Evolutionary conservation across 371 early-diverging fungal species (phyloP), one percentile per base, ranked within the genome.

Genomic region (Rhizopus microsporus): DNA sequence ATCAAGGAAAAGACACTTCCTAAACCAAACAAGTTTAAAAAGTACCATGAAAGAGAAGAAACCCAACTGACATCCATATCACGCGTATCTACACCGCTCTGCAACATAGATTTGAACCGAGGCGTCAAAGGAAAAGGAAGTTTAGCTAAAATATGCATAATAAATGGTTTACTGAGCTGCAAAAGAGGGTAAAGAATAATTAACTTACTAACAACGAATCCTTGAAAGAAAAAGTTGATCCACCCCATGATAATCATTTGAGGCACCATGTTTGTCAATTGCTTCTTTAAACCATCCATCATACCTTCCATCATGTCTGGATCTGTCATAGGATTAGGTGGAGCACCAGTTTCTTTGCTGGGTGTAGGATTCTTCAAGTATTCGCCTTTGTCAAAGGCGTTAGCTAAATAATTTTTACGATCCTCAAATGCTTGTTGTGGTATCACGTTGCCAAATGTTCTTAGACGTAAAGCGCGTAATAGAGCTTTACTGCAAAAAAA

Each of bases 31-130:
- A 98, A 68, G 69, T 97, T 97, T 38, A 98, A 72, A 71, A 98
- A 98, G 81, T 98, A 98, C 97, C 97, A 97, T 5, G 96, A 96
- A 17, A 98, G 77, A 15, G 95, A 93, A 7, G 95, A 95, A 2
- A 98, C 98, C 97, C 97, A 98, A 31, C 88, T 83, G 6, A 95
- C 96, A 74, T 97, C 97, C 95, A 98, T 95, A 71, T 97, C 93
- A 16, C 86, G 80, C 0, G 98, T 97, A 62, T 90, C 90, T n/a
- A 98, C 90, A 44, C 97, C 97, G 50, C 92, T 85, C 76, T 98
- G 97, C 49, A 97, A 84, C 98, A 98, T 98, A 51, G 89, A 80
- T 78, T 98, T 98, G 82, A 98, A 98, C 9, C 97, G 90, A 55
- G 95, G 79, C 9, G 96, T 95, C 65, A 98, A 80, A 3, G 97